phyloP scores from a whole-genome alignment of 2,329 filamentous ascomycete species.

The Neofusicoccum umdonicola region DNA sequence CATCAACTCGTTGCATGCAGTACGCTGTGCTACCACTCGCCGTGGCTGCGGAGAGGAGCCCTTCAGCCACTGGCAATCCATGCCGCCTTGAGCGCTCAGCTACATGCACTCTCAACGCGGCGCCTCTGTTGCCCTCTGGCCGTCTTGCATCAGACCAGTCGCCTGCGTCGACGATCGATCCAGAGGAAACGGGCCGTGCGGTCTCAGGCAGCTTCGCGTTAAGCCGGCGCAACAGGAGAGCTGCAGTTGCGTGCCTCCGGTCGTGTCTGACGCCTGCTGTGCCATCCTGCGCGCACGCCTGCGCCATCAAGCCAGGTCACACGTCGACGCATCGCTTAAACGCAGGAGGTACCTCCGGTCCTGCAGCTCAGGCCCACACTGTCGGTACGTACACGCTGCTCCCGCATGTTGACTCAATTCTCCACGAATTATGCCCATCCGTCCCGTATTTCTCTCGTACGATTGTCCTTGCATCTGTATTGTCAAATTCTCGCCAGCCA shows the following conservation, averaged over 20 bases:
- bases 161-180: neutral
- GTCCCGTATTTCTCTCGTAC: neutral
- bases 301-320: neutral
- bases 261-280: slow-evolving; percentile 6
- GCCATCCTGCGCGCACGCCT: neutral
- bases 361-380: neutral
- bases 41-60: neutral
- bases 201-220: neutral
- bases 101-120: neutral
- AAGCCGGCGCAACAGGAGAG: neutral
- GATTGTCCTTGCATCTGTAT: neutral
- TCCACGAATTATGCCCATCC: neutral
- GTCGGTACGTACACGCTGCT: neutral
- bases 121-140: neutral
- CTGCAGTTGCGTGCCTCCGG: neutral
- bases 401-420: neutral
- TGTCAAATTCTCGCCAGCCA: too few species aligned
- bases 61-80: neutral
- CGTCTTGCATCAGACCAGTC: neutral
- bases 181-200: neutral
- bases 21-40: neutral
- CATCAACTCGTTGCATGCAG: neutral
- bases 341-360: slow-evolving; percentile 1
- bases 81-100: neutral
- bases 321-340: neutral